phyloP scores from a whole-genome alignment of 345 rosid species.

The Citrus cavaleriei region DNA sequence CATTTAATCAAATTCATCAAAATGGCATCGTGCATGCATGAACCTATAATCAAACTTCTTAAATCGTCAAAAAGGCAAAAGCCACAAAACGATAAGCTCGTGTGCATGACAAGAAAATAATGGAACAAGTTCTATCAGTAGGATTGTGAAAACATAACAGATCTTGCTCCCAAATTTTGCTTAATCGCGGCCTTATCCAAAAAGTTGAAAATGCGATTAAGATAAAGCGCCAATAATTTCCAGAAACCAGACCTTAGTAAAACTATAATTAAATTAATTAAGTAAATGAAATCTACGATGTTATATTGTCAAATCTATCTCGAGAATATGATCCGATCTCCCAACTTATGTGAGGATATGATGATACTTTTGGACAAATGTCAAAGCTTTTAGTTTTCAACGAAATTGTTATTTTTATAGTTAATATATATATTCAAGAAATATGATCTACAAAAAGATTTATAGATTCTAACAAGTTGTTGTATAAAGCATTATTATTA shows the following conservation, averaged over 20 bases:
- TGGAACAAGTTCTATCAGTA: not conserved
- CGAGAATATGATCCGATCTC: slow-evolving; percentile 1
- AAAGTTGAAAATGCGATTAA: not conserved
- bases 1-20: not conserved
- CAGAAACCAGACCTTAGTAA: not conserved
- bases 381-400: not conserved
- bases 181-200: not conserved
- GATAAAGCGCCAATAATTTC: not conserved
- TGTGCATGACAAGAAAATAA: not conserved
- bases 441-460: too few species aligned
- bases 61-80: not conserved
- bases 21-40: not conserved
- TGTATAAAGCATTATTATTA: too few species aligned
- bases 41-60: not conserved
- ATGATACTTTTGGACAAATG: not conserved
- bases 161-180: not conserved
- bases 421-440: too few species aligned
- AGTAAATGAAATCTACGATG: too few species aligned
- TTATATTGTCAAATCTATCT: not conserved
- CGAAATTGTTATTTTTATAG: not conserved
- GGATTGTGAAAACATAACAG: not conserved
- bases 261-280: too few species aligned
- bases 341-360: not conserved
- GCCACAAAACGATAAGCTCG: not conserved
- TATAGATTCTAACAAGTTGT: too few species aligned